Evolutionary conservation across 805 yeast species (phyloP).

Genomic region (Metschnikowia gelsemii): DNA sequence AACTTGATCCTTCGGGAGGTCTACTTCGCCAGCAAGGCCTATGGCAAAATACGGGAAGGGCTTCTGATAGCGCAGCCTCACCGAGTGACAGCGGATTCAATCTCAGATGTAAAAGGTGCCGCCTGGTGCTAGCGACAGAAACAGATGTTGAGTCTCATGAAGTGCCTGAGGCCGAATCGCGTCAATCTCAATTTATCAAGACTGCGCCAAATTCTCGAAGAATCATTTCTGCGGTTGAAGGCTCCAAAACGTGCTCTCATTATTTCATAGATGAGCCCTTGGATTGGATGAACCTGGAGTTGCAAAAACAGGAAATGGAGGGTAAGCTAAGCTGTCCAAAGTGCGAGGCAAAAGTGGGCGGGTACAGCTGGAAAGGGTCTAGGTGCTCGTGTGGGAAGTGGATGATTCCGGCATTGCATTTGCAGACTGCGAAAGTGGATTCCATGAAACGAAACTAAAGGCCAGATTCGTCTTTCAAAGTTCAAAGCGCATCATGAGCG

Average conservation of each 20-base stretch:
- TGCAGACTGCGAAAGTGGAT: slow-evolving; percentile 81
- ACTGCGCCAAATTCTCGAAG: slow-evolving; percentile 62
- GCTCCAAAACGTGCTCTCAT: slow-evolving; percentile 71
- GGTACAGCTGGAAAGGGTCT: slow-evolving; percentile 91
- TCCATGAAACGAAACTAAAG: slow-evolving; percentile 35
- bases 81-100: slow-evolving; percentile 14
- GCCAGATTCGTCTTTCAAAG: neutral
- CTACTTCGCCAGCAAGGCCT: slow-evolving; percentile 12
- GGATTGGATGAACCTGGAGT: slow-evolving; percentile 85
- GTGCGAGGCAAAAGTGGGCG: slow-evolving; percentile 84
- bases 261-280: slow-evolving; percentile 79
- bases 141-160: slow-evolving; percentile 61
- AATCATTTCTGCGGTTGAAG: slow-evolving; percentile 56
- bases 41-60: slow-evolving; percentile 10
- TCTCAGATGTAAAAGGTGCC: slow-evolving; percentile 80
- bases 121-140: slow-evolving; percentile 65
- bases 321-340: slow-evolving; percentile 86
- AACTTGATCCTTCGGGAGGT: slow-evolving; percentile 18
- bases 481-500: too few relatives aligned
- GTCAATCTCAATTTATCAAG: slow-evolving; percentile 64
- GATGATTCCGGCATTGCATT: slow-evolving; percentile 89
- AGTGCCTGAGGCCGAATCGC: slow-evolving; percentile 63
- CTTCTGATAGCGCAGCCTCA: neutral
- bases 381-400: slow-evolving; percentile 94
- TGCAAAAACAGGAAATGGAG: slow-evolving; percentile 72